Evolutionary conservation across 2,329 filamentous ascomycete species (phyloP).

Genomic region (Colletotrichum neosansevieriae): DNA sequence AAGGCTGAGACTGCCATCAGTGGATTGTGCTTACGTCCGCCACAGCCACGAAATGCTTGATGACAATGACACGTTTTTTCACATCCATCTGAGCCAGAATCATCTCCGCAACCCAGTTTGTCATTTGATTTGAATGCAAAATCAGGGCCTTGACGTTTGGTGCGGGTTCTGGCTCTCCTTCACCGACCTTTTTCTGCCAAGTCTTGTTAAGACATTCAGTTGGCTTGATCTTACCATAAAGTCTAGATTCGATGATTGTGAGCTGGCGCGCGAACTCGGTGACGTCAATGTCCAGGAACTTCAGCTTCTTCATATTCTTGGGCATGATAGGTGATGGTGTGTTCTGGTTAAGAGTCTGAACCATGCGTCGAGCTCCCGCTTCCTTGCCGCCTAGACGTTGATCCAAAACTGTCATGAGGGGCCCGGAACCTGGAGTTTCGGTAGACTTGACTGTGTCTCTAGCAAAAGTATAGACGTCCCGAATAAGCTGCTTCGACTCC

Average conservation of each 20-base stretch:
- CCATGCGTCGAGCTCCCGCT: conserved; percentile 83
- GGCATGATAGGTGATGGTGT: conserved; percentile 91
- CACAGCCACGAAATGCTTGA: conserved; percentile 97
- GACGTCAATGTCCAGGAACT: conserved; percentile 96
- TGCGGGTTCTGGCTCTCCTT: conserved; percentile 86
- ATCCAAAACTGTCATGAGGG: conserved; percentile 87
- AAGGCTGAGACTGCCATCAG: conserved; percentile 17
- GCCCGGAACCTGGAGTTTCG: conserved; percentile 88
- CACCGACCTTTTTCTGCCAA: conserved; percentile 94
- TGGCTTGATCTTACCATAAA: conserved; percentile 96
- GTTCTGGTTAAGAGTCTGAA: conserved; percentile 86
- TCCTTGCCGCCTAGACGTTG: conserved; percentile 91
- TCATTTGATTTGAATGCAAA: conserved; percentile 97
- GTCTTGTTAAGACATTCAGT: conserved; percentile 98
- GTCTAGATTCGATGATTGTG: conserved; percentile 93
- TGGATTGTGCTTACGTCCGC: conserved; percentile 79
- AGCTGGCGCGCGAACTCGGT: conserved; percentile 97
- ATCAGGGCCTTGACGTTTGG: conserved; percentile 97
- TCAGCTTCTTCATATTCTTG: conserved; percentile 99
- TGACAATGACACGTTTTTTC: conserved; percentile 95
- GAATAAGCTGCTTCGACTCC: conserved; percentile 85
- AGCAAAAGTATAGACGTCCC: conserved; percentile 90
- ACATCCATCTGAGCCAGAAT: conserved; percentile 94
- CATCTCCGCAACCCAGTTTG: conserved; percentile 99
- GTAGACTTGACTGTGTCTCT: conserved; percentile 93